Conservation (phyloP, 192 early-diverging fungal genomes). For the Thamnidium elegans region DNA sequence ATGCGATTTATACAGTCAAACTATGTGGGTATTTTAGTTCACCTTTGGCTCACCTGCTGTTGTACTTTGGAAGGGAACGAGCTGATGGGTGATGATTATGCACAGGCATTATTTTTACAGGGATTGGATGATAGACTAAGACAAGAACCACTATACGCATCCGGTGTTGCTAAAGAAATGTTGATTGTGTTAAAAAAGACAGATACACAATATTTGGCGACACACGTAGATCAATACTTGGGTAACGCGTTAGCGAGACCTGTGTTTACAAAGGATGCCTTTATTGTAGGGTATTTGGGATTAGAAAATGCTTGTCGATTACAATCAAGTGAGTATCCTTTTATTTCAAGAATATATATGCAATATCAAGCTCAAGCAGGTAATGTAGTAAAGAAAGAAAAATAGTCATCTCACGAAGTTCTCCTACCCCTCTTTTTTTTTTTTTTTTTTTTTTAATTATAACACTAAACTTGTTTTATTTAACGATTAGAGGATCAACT, state of each 20-base stretch:
- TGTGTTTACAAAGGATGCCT: conserved; percentile 18
- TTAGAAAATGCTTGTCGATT: conserved; percentile 6
- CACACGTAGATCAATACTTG: conserved; percentile 17
- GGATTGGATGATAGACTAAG: conserved; percentile 1
- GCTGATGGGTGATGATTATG: background rate
- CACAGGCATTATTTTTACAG: background rate
- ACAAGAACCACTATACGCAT: background rate
- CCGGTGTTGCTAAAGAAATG: conserved; percentile 3
- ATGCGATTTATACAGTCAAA: conserved; percentile 22
- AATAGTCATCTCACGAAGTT: no score
- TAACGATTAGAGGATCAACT: background rate
- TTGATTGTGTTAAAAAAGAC: background rate
- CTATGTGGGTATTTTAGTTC: background rate
- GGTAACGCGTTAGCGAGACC: conserved; percentile 5
- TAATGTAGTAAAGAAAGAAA: background rate
- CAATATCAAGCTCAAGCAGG: background rate
- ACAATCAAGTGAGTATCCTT: background rate
- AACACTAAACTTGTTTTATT: background rate
- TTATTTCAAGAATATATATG: conserved; percentile 3
- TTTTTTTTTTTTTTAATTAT: no score
- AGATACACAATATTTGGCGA: no score
- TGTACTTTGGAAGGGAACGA: background rate
- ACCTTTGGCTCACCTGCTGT: conserved; percentile 20
- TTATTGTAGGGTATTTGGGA: conserved; percentile 12
- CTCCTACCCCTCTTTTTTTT: no score